Evolutionary conservation across 2,329 filamentous ascomycete species (phyloP), one percentile per base, ranked within the genome.

Genomic region (Pseudopithomyces maydicus): DNA sequence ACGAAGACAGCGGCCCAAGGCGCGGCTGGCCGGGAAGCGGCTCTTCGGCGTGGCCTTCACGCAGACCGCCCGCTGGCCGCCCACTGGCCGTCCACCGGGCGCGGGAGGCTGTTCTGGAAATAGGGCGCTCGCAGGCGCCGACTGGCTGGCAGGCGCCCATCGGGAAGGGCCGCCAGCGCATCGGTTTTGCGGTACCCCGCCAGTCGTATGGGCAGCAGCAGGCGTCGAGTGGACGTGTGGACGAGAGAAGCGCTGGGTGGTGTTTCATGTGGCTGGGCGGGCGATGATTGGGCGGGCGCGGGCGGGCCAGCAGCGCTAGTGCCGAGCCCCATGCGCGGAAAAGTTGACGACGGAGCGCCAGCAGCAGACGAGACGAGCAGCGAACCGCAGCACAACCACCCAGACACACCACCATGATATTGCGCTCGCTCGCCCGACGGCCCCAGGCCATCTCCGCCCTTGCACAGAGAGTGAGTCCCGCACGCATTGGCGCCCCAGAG

Each of bases 181-280:
- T 54, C 65, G 68, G 62, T 64, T 62, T 62, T 65, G 65, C 49
- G 59, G 68, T 67, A 69, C 65, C 65, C 58, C 54, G 48, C n/a
- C 29, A 38, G 32, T 45, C 51, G 67, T 69, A 68, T 75, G 72
- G 72, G 70, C 70, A 58, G n/a, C n/a, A n/a, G n/a, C n/a, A n/a
- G n/a, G n/a, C n/a, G n/a, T n/a, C n/a, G n/a, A n/a, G n/a, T n/a
- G n/a, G n/a, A 53, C 56, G 62, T 59, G 64, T 52, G 68, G 68
- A 43, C 71, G 72, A 72, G 73, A 71, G 69, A 52, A 53, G 72
- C 70, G 70, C 67, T 64, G 71, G 67, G 59, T 47, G 12, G 43
- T 58, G 69, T 69, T 66, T 70, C 55, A 56, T 56, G 61, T 56
- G 61, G 46, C 59, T 55, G 19, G 51, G 44, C 64, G 68, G 66